Evolutionary conservation across 2,329 filamentous ascomycete genomes (phyloP).

Genomic region (Aspergillus costaricaensis): DNA sequence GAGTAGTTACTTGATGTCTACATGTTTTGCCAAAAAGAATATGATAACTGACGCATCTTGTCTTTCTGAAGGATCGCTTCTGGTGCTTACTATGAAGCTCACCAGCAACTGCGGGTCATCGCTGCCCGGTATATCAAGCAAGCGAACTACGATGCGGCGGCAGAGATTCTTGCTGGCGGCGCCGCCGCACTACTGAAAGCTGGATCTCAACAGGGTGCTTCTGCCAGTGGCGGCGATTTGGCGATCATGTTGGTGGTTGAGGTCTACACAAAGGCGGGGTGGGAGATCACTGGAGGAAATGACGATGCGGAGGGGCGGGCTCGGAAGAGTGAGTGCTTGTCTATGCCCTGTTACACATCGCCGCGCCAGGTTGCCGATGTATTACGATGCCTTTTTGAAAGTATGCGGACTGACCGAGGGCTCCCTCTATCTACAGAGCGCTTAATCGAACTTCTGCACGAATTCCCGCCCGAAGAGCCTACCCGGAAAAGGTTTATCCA

Average conservation of each 20-base stretch:
- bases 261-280: conserved; percentile 83
- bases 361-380: background rate
- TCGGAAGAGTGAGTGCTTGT: conserved; percentile 50
- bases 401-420: background rate
- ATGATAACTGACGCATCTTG: conserved; percentile 19
- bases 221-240: conserved; percentile 87
- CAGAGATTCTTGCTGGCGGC: conserved; percentile 82
- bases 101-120: conserved; percentile 96
- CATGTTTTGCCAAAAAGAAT: background rate
- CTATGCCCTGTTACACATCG: background rate
- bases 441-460: conserved; percentile 73
- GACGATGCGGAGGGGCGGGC: conserved; percentile 67
- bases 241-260: conserved; percentile 84
- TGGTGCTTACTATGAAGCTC: conserved; percentile 95
- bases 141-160: conserved; percentile 78
- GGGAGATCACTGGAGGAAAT: conserved; percentile 57
- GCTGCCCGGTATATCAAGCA: conserved; percentile 91
- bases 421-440: conserved; percentile 45
- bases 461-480: conserved; percentile 81
- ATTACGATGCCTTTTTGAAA: background rate
- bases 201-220: conserved; percentile 75
- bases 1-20: background rate
- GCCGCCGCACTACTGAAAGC: conserved; percentile 72
- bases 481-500: conserved; percentile 89
- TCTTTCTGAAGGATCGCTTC: conserved; percentile 68